Evolutionary conservation across 345 rosid genomes (phyloP), one percentile per base, ranked within the genome.

Genomic region (Eucalyptus pauciflora): DNA sequence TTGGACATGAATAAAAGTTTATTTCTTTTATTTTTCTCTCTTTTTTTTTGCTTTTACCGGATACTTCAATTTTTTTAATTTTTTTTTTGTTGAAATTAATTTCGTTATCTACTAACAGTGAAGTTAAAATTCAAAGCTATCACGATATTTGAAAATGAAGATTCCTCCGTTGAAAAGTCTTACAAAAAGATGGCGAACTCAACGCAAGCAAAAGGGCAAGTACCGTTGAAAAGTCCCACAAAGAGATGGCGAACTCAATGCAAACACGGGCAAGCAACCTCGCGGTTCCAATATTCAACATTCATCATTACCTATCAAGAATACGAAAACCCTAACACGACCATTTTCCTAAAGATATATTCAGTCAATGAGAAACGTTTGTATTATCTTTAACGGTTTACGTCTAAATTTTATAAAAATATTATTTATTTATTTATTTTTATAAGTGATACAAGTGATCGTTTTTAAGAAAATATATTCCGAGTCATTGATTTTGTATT

Each of bases 391-490:
- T 5, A 67, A 16, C 0, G 9, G 18, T 52, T 52, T 56, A 22
- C 11, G 0, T 22, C 27, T 56, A 56, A 20, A 54, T 6, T 20
- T 54, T 1, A 8, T 67, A n/a, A 64, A 64, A 64, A n/a, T 15
- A 3, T 29, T 62, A 0, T 64, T 64, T 8, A 3, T 67, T 31
- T 3, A 4, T 16, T 67, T 8, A 0, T 8, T 67, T 31, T 4
- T 31, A 9, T 9, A 4, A 71, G 7, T 37, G 7, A 37, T 69
- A 17, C 3, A 69, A 16, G 0, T 2, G 2, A 64, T 7, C 0
- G 4, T n/a, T 29, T 62, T 64, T 13, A 29, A 0, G 0, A 4
- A 29, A 64, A 64, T 64, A 64, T 64, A 13, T n/a, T n/a, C 0
- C 8, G 14, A 64, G 7, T 13, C 2, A 64, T 64, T 15, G 1